Evolutionary conservation across 331 rosid species (phyloP), one percentile per base, ranked within the genome.

Genomic region (Pyrus hybrid): DNA sequence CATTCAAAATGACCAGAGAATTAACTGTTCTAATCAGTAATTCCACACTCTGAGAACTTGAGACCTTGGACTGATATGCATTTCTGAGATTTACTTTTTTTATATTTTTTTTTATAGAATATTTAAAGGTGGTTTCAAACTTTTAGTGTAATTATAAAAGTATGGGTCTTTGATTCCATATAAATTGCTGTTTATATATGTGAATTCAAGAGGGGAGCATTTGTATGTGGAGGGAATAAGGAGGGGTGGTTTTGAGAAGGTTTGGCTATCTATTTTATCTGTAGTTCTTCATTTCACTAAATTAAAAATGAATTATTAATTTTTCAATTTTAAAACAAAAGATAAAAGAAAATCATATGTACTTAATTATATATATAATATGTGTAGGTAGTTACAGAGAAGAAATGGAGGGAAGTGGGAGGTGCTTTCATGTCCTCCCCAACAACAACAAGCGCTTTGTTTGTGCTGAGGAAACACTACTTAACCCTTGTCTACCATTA

Each of bases 391-490:
- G 97, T 95, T 62, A 93, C 82, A 28, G 97, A 95, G 80, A 95
- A 95, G 85, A 95, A 95, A 80, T 95, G 99, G 99, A 95, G 97
- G 88, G 97, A 95, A 90, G 97, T 92, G 64, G 96, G 96, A 23
- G 79, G 72, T 63, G 77, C 86, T 1, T 95, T 95, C 81, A 92
- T 67, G 77, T 95, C 92, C 81, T 87, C 97, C 49, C 86, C 99
- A 2, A 92, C 97, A 0, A 92, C 97, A n/a, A 90, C 97, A 4
- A 92, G 99, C 54, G 97, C 97, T 81, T 92, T 97, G 5, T 95
- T 87, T 81, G 97, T 95, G 14, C 71, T 95, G 58, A 90, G 93
- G 76, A 95, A 92, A 60, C 99, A 92, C 79, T 95, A 92, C 74
- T 77, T 74, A 6, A 87, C 80, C 81, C 97, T 89, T 66, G 97